Conservation (phyloP, 2,329 filamentous ascomycete genomes). For the Tolypocladium capitatum region DNA sequence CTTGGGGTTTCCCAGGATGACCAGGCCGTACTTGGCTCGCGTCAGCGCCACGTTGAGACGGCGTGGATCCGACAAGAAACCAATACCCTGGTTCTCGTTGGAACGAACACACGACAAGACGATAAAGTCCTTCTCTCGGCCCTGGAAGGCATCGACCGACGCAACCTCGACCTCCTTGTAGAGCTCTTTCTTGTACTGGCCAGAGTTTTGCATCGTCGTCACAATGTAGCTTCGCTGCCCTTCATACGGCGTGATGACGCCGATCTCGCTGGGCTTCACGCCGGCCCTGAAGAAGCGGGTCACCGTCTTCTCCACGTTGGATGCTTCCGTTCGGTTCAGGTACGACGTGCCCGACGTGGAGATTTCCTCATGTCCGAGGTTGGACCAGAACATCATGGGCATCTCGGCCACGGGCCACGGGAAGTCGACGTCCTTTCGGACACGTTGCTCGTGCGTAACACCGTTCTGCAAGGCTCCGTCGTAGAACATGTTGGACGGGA, state of each 20-base stretch:
- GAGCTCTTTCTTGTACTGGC: conserved; percentile 93
- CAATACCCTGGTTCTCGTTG: conserved; percentile 97
- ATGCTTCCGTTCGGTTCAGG: conserved; percentile 90
- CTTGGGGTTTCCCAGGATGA: conserved; percentile 95
- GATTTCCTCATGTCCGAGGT: conserved; percentile 94
- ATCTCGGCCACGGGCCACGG: conserved; percentile 90
- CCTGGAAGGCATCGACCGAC: conserved; percentile 96
- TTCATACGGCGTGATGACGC: conserved; percentile 97
- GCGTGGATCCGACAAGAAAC: conserved; percentile 93
- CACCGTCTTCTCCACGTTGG: conserved; percentile 96
- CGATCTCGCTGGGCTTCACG: conserved; percentile 85
- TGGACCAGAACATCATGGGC: conserved; percentile 99
- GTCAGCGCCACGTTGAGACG: conserved; percentile 95
- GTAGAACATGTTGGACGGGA: conserved; percentile 99
- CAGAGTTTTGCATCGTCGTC: conserved; percentile 97
- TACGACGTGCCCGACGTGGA: conserved; percentile 96
- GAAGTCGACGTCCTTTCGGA: conserved; percentile 91
- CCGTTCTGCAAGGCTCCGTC: conserved; percentile 95
- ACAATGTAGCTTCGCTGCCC: conserved; percentile 97
- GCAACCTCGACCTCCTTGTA: conserved; percentile 99
- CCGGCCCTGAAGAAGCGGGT: conserved; percentile 98
- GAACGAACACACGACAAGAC: conserved; percentile 95
- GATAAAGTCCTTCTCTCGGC: conserved; percentile 97
- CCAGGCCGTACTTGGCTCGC: conserved; percentile 89
- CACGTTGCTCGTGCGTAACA: conserved; percentile 75